Base-by-base conservation (phyloP, 2,329 filamentous ascomycete species). In the Scytalidium sp. region DNA sequence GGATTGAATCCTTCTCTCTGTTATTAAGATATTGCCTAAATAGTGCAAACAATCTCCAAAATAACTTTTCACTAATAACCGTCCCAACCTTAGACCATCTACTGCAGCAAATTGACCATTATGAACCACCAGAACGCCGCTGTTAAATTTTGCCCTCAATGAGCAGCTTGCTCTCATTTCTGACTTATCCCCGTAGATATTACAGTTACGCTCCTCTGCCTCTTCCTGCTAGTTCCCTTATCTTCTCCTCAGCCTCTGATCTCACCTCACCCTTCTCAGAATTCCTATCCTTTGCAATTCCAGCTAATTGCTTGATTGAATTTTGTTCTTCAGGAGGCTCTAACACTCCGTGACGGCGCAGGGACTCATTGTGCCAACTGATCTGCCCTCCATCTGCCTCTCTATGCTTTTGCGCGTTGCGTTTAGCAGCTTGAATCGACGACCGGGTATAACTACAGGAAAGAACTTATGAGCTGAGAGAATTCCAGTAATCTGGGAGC, bases 371-470 rank as follows among this genome's bases (percentile, higher is more conserved):
- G 46, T 76, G 64, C 74, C 72, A 80, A 60, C 62, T 75, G 54
- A 73, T 78, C 67, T 71, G 78, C 46, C 76, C 80, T 22, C 76
- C 78, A 53, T 82, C 78, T 36, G 75, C 78, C 56, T 81, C 76
- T 43, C 82, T 70, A 47, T 81, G 78, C 53, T 73, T 70, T 56
- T 81, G 75, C 0, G 84, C 84, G 55, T 87, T 86, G 43, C 78
- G 72, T 58, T 86, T 85, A 2, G 85, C 85, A 20, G 83, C 79
- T 52, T 77, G 74, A 54, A 88, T 88, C 20, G 80, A 84, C 8
- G 78, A 84, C 45, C 84, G 71, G 22, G 83, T 74, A 67, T 88
- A 88, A 39, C 69, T 67, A 64, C 79, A 81, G 25, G 84, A 74
- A 19, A 85, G 62, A 44, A 76, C 27, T 22, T 25, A 2, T 11